Evolutionary conservation across 2,329 filamentous ascomycete genomes (phyloP), one percentile per base, ranked within the genome.

Genomic region (Hymenoscyphus occultus): DNA sequence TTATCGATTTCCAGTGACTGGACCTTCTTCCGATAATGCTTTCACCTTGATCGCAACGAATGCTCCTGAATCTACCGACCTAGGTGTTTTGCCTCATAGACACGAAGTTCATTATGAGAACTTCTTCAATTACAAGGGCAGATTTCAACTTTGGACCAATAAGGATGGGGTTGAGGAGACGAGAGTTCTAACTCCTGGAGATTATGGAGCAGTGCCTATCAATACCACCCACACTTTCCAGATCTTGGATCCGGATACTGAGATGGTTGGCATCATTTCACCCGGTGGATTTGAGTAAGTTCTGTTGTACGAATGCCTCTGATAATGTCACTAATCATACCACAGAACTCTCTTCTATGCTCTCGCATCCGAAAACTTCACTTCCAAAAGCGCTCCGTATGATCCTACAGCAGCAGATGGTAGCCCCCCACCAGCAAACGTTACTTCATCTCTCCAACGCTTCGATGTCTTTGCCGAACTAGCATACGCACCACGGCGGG

Each of bases 221-320:
- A 78, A 82, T 66, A 81, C 79, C 1, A 80, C 78, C 0, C 81
- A 82, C 65, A 80, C 80, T 2, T 82, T 82, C 73, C 79, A 81
- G 69, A 74, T 82, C 16, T 69, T 80, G 13, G 80, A 82, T 62
- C 79, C 80, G 0, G 79, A 82, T 67, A 81, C 79, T 4, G 78
- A 82, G 67, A 76, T 83, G 71, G 75, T 79, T 1, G 80, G 81
- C 2, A 75, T 81, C 0, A 78, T 82, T 57, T 73, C 76, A 7
- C 80, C 81, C 2, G 80, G 81, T 39, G 80, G 80, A n/a, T 82
- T 83, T 60, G 80, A 83, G 74, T 77, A 74, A 57, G 71, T 73
- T 10, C 45, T 58, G 19, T 4, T 7, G 2, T 1, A 45, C 7
- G 3, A 16, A 4, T 56, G 3, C 28, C 28, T 35, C 54, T 60